Evolutionary conservation across 257 asterid species (phyloP).

Genomic region (Nicotiana noctiflora): DNA sequence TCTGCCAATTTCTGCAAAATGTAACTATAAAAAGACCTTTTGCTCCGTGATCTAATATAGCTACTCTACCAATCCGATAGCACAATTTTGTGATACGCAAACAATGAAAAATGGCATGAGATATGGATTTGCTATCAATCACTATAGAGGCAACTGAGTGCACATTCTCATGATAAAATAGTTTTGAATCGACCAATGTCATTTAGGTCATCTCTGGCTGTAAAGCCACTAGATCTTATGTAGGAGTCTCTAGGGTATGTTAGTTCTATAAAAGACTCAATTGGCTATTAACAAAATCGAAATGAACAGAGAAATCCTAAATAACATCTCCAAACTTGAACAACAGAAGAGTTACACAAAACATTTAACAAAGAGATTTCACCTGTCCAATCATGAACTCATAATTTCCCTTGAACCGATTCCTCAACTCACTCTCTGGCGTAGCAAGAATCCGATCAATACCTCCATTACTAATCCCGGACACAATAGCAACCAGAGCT

Average conservation of each 20-base stretch:
- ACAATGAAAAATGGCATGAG: background rate
- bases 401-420: slow-evolving; percentile 68
- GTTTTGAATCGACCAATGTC: background rate
- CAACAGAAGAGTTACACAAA: background rate
- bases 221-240: background rate
- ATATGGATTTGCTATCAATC: background rate
- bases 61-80: background rate
- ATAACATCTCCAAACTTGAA: background rate
- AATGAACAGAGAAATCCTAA: background rate
- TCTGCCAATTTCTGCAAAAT: background rate
- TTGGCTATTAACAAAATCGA: background rate
- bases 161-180: background rate
- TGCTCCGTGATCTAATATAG: background rate
- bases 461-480: slow-evolving; percentile 82
- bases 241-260: background rate
- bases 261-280: background rate
- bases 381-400: slow-evolving; percentile 88
- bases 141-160: background rate
- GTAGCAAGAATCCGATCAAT: slow-evolving; percentile 48
- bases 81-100: background rate
- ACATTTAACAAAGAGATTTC: background rate
- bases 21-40: background rate
- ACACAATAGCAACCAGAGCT: slow-evolving; percentile 73
- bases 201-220: background rate
- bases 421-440: slow-evolving; percentile 61